Base-by-base conservation (phyloP, 2,329 filamentous ascomycete genomes). In the Blastomyces emzantsi region DNA sequence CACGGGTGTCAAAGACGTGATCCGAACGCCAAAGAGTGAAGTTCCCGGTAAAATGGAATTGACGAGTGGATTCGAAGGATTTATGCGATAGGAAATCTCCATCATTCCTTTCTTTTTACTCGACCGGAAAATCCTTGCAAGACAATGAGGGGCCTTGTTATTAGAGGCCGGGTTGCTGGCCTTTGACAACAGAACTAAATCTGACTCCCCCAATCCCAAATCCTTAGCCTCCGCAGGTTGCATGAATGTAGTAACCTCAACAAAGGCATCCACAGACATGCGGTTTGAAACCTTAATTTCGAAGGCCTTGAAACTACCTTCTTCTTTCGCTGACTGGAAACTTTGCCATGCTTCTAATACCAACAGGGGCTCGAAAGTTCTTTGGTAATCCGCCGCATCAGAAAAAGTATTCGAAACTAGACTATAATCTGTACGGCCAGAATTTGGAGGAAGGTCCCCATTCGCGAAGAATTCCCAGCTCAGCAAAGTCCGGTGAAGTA, bases 281-380 rank as follows among this genome's bases (percentile, higher is more conserved):
- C 94, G 89, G 70, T 89, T 95, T 60, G 90, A 84, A 62, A 99
- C 85, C 72, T 92, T 95, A 75, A 97, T 86, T 65, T 92, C 90
- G 71, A 96, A 95, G 0, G 90, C 81, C 72, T 88, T 91, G 67
- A 87, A 86, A 25, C 84, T 89, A 58, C 87, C 85, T 75, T 99
- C 94, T 71, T 97, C 91, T 73, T 92, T 92, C 25, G 90, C 85
- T 60, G 91, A 92, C 60, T 95, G 87, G 73, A 99, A 94, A 4
- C 90, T 90, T 72, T 95, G 90, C 94, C 94, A 99, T 39, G 93
- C 93, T 79, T 99, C 94, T 33, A 96, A 88, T 39, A 94, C 86
- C 43, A 99, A 82, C 28, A 99, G 81, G 6, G 93, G 92, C 68
- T 95, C 87, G 75, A 99, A 99, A 0, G 92, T 96, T 64, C 85